Evolutionary conservation across 1,139 yeast genomes (phyloP).

Genomic region (Nakaseomyces glabratus): DNA sequence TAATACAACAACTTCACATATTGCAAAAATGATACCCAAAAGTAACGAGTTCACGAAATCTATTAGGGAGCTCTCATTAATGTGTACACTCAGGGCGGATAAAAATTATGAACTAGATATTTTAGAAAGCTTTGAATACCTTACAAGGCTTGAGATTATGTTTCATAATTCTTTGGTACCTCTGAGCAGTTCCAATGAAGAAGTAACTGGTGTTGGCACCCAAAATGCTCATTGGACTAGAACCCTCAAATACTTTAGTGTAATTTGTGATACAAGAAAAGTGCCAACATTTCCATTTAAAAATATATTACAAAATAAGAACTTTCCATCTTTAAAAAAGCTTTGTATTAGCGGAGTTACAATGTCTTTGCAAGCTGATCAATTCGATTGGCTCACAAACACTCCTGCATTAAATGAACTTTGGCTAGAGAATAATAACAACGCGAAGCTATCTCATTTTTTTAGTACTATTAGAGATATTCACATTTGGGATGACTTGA

Average conservation of each 20-base stretch:
- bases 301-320: neutral
- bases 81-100: conserved; percentile 18
- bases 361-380: conserved; percentile 6
- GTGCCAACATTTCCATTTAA: conserved; percentile 20
- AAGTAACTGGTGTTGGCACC: conserved; percentile 4
- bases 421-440: conserved; percentile 28
- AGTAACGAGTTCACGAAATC: conserved; percentile 7
- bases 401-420: conserved; percentile 20
- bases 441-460: conserved; percentile 17
- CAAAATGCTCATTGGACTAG: conserved; percentile 7
- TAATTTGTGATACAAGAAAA: conserved; percentile 21
- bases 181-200: conserved; percentile 5
- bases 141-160: conserved; percentile 19
- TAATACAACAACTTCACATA: conserved; percentile 16
- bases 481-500: conserved; percentile 15
- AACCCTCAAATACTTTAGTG: conserved; percentile 15
- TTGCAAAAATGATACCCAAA: conserved; percentile 9
- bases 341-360: conserved; percentile 23
- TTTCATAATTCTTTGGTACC: conserved; percentile 18
- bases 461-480: conserved; percentile 13
- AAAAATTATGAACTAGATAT: conserved; percentile 16
- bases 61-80: conserved; percentile 17
- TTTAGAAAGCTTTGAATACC: conserved; percentile 13
- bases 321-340: conserved; percentile 10
- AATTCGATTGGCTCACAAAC: conserved; percentile 23